Base-by-base conservation (phyloP, 768 basidiomycete genomes). In the Aureoboletus auriporus region DNA sequence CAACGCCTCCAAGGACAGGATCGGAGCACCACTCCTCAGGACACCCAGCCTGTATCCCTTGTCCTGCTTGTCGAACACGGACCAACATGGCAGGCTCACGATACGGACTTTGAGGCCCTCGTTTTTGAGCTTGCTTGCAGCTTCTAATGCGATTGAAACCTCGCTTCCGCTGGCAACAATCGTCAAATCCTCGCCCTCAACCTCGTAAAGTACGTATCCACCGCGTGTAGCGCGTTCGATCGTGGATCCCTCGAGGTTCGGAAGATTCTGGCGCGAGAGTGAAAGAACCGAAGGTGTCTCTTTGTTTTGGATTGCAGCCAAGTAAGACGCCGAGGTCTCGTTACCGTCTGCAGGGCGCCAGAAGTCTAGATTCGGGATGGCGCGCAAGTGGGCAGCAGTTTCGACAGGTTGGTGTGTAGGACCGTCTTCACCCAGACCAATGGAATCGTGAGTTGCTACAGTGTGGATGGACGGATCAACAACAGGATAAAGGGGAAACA, bases 381-480 rank as follows among this genome's bases (percentile, higher is more conserved):
- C 87, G 56, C 94, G 89, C 67, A 96, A 75, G 68, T 86, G 88
- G 38, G 80, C 83, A 51, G 79, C 87, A 28, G 90, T 92, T 72
- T 96, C 93, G 42, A 96, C 76, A 45, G 94, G 94, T 69, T 96
- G 93, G 68, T 97, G 93, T 30, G 93, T 97, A 42, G 94, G 94
- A 26, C 94, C 93, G 57, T 96, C 93, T 68, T 96, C 93, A 57
- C 89, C 89, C 35, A 82, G 83, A 70, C 92, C 90, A 61, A 95
- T 93, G 38, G 89, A 92, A 67, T 96, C 93, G 71, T 97, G 93
- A 44, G 93, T 96, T 20, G 91, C 93, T 87, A 48, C 6, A 16
- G 4, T 10, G 50, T 34, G 11, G 26, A 39, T 36, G 26, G 26
- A 14, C 26, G 8, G 13, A 8, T 59, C 39, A 54, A 17, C 8